Evolutionary conservation across 768 basidiomycete species (phyloP).

Genomic region (Naganishia vishniacii): DNA sequence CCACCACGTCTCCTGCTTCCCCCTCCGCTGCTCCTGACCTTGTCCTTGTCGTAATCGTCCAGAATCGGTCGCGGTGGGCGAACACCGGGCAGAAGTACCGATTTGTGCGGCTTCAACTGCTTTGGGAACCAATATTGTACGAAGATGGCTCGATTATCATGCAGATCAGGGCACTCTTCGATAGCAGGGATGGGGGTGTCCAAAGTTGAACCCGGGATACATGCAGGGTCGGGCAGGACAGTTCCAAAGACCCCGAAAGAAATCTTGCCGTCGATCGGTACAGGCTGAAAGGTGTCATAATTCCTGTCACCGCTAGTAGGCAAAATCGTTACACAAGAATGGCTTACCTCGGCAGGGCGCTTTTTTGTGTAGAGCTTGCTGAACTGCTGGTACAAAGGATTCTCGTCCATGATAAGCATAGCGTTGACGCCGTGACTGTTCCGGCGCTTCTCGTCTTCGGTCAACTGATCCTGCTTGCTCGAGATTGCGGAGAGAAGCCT

Average conservation of each 20-base stretch:
- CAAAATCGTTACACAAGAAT: too few species aligned
- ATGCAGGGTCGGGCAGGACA: slow-evolving; percentile 75
- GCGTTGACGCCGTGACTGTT: slow-evolving; percentile 80
- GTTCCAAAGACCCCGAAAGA: slow-evolving; percentile 76
- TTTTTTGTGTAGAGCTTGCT: slow-evolving; percentile 86
- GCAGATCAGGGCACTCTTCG: slow-evolving; percentile 67
- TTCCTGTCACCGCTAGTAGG: too few species aligned
- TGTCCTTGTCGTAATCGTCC: slow-evolving; percentile 53
- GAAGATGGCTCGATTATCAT: slow-evolving; percentile 79
- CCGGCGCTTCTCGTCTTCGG: slow-evolving; percentile 72
- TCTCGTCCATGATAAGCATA: slow-evolving; percentile 75
- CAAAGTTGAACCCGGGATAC: slow-evolving; percentile 86
- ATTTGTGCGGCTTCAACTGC: slow-evolving; percentile 78
- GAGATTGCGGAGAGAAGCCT: slow-evolving; percentile 80
- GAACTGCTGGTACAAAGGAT: slow-evolving; percentile 78
- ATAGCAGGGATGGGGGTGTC: slow-evolving; percentile 61
- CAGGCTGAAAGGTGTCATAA: slow-evolving; percentile 66
- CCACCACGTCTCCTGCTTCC: slow-evolving; percentile 30
- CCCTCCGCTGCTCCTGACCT: slow-evolving; percentile 34
- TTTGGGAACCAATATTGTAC: slow-evolving; percentile 83
- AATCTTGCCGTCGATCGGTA: slow-evolving; percentile 61
- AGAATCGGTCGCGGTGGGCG: slow-evolving; percentile 60
- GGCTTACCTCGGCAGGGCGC: slow-evolving; percentile 70
- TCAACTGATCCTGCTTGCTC: slow-evolving; percentile 56
- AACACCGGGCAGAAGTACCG: slow-evolving; percentile 70